Conservation (phyloP, 176 grass and related monocot species). For the Cenchrus americanus region DNA sequence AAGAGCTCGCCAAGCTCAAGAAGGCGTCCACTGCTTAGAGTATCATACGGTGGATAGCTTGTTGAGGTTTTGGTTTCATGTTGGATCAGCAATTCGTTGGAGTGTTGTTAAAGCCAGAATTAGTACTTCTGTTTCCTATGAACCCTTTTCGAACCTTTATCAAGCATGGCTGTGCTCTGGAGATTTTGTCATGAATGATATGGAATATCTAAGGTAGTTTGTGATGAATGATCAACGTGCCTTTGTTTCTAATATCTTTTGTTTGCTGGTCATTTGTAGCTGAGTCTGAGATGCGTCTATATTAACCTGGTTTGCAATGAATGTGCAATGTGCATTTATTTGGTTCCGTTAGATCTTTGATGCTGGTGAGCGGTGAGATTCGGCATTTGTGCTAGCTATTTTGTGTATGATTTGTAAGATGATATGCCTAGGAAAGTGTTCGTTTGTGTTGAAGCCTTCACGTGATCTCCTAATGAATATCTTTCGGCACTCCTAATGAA, state of each 20-base stretch:
- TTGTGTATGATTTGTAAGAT: no score
- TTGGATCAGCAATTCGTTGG: conserved; percentile 34
- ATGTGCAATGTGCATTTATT: no score
- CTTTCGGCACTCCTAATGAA: no score
- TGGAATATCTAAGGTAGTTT: conserved; percentile 30
- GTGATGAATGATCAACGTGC: not conserved
- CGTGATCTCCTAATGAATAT: no score
- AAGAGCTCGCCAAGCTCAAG: conserved; percentile 86
- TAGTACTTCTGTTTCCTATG: conserved; percentile 40
- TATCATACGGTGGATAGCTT: not conserved
- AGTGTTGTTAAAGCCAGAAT: conserved; percentile 37
- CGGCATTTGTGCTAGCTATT: no score
- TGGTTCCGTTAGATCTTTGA: no score
- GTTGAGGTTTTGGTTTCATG: conserved; percentile 49
- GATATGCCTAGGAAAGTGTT: no score
- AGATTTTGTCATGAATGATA: conserved; percentile 32
- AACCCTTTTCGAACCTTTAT: conserved; percentile 45
- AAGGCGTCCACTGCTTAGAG: conserved; percentile 62
- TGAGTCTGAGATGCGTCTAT: not conserved
- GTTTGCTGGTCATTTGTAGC: not conserved
- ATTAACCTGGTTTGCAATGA: not conserved
- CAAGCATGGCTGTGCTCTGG: conserved; percentile 21
- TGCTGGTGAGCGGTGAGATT: no score
- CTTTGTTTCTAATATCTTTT: not conserved
- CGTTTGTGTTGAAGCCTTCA: no score